Conservation (phyloP, 768 basidiomycete species). For the Termitomyces bulborhizus region DNA sequence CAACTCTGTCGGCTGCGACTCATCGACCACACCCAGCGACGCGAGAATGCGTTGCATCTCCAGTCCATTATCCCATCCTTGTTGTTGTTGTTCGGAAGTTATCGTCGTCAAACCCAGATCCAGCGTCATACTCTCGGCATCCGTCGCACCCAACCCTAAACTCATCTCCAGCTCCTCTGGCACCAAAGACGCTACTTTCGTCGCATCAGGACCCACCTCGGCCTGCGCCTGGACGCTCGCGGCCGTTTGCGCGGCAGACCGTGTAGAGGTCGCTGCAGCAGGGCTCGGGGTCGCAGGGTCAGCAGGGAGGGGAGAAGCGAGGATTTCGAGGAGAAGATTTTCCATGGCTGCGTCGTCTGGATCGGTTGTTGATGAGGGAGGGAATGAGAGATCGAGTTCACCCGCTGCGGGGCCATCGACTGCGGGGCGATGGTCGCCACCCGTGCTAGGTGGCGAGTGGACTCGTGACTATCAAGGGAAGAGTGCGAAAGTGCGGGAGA, state of each 20-base stretch:
- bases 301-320: constrained; percentile 42
- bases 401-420: constrained; percentile 89
- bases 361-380: constrained; percentile 14
- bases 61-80: constrained; percentile 9
- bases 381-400: constrained; percentile 39
- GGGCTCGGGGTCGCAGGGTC: constrained; percentile 17
- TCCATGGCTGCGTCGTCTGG: constrained; percentile 63
- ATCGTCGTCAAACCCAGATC: constrained; percentile 6
- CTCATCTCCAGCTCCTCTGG: not conserved
- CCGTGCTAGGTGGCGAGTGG: constrained; percentile 99
- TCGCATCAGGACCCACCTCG: constrained; percentile 1
- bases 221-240: constrained; percentile 1
- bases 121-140: constrained; percentile 9
- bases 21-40: constrained; percentile 8
- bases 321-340: constrained; percentile 63
- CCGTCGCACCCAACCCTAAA: not conserved
- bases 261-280: constrained; percentile 12
- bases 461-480: constrained; percentile 34
- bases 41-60: constrained; percentile 17
- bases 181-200: constrained; percentile 7
- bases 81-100: not conserved
- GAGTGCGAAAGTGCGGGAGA: constrained; percentile 28
- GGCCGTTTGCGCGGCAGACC: constrained; percentile 12
- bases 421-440: constrained; percentile 71
- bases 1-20: constrained; percentile 5